Evolutionary conservation across 2,329 filamentous ascomycete species (phyloP), one percentile per base, ranked within the genome.

Genomic region (Penicillium freii): DNA sequence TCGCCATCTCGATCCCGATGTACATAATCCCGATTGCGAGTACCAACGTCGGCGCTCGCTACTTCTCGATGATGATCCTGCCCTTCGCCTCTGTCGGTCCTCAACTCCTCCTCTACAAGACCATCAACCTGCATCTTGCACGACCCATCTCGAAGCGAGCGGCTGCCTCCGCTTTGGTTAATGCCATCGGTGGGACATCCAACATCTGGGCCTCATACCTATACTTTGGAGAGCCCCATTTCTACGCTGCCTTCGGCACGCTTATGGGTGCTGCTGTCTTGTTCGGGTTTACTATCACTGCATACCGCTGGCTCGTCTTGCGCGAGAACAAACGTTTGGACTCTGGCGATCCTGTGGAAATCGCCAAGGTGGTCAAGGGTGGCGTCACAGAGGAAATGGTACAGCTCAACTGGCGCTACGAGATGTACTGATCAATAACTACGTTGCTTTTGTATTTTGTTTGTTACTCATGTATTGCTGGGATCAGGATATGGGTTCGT

Each of bases 341-440:
- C 42, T 75, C 74, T 0, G 73, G 70, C 3, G 68, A 75, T n/a
- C 67, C 67, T 1, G 68, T 63, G 3, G 38, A 72, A 52, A 72
- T 78, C 55, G 73, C 69, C 0, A 75, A 77, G 65, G 77, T 70
- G 4, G 67, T 75, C 17, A 76, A 72, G 52, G 73, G 73, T 3
- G 77, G 77, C 9, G 76, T 78, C 4, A 79, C 77, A 0, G 71
- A 75, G 48, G 75, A 79, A 60, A 78, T 78, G 77, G 68, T 78
- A 9, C 68, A 72, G 25, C 59, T 79, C 10, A 68, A 67, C 34
- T 79, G 75, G 77, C 72, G 76, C 5, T 78, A 78, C 53, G 77
- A 78, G 59, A 78, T 78, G 75, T 78, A 72, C 54, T 77, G 54
- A 54, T 54, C 6, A 25, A 15, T 47, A 6, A 15, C 21, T 25